A percentile compares a stretch with the other conserved stretches of the same genome.
Evolutionary conservation across 73 alveolate genomes (phyloP).

Genomic region (Paramecium octaurelia): DNA sequence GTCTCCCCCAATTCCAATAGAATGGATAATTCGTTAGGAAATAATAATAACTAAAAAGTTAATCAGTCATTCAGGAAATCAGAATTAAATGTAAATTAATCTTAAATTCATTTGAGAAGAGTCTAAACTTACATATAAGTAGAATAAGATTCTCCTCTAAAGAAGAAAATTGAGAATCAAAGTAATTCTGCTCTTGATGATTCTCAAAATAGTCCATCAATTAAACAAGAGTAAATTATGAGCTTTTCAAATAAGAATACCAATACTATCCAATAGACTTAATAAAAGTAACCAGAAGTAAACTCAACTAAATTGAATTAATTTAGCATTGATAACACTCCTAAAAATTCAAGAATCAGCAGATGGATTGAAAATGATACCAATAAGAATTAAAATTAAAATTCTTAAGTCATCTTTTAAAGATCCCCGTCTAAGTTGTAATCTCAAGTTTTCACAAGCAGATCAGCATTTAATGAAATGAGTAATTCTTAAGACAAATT

Average conservation of each 20-base stretch:
- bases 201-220: background rate
- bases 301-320: background rate
- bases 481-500: background rate
- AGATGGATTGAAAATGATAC: background rate
- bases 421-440: background rate
- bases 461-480: background rate
- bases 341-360: background rate
- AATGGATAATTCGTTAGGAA: background rate
- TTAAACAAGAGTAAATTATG: background rate
- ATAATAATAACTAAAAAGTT: background rate
- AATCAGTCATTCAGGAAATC: background rate
- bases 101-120: background rate
- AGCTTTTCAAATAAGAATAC: background rate
- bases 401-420: background rate
- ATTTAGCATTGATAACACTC: background rate
- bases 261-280: background rate
- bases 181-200: background rate
- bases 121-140: background rate
- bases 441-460: background rate
- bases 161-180: background rate
- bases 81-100: background rate
- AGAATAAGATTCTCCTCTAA: background rate
- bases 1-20: background rate
- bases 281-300: background rate
- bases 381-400: background rate